Evolutionary conservation across 805 yeast genomes (phyloP), one percentile per base, ranked within the genome.

Genomic region (Yarrowia osloensis): DNA sequence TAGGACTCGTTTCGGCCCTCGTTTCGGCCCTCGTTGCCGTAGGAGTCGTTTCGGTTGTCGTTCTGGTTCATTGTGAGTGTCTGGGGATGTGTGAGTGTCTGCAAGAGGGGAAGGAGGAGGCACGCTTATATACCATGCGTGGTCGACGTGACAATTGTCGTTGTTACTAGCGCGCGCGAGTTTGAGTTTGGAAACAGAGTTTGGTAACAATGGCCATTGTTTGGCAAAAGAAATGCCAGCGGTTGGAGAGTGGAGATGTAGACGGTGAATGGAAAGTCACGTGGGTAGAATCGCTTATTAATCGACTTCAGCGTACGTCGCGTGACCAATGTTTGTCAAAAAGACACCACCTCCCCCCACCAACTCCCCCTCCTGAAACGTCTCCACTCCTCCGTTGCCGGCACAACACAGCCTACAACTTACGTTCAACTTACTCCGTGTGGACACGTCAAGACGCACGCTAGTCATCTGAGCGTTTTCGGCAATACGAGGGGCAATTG

Each of bases 401-500:
- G 54, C 22, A 12, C 50, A 44, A 42, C 47, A 46, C 50, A 46
- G 50, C 49, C 26, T 24, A 15, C 29, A 24, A 17, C 31, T 44
- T 22, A 19, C 37, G 29, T 19, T 7, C 22, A 29, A 49, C 52
- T 19, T 49, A 29, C 55, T 13, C 11, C 13, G 39, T 21, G 15
- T 33, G 57, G 40, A 50, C 57, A 50, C 57, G 57, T 50, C 40
- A 33, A 50, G 57, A 19, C 17, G 54, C 54, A 47, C 21, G 19
- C 28, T 13, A 7, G 39, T 49, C 37, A 29, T n/a, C 17, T 22
- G 46, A 40, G 42, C n/a, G n/a, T n/a, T n/a, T n/a, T n/a, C n/a
- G n/a, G n/a, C n/a, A n/a, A n/a, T n/a, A n/a, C n/a, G n/a, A n/a
- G n/a, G n/a, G n/a, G n/a, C n/a, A n/a, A n/a, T n/a, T n/a, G n/a